A percentile compares a stretch with the other conserved stretches of the same genome.
These are phyloP conservation scores for Nothophytophthora sp. DNA, from an alignment of 352 stramenopile genomes.

Conservation along the genomic window DNA sequence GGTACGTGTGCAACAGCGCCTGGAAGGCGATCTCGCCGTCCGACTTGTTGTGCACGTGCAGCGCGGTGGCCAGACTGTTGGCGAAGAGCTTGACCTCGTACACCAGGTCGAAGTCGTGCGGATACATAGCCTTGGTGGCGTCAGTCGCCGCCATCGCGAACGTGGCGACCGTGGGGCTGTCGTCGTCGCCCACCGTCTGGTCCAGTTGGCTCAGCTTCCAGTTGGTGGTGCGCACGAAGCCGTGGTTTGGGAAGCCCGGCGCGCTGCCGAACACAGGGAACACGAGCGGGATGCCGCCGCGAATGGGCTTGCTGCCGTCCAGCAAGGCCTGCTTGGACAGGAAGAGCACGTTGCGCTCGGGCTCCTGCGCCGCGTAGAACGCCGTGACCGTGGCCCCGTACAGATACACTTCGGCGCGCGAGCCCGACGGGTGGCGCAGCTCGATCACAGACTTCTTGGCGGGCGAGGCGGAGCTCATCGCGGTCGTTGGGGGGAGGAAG, in stretches of 20 bases:
- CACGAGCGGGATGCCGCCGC: constrained; percentile 90
- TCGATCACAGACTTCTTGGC: too few relatives aligned
- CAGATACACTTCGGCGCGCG: constrained; percentile 61
- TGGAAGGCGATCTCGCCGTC: constrained; percentile 88
- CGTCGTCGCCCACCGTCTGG: constrained; percentile 6
- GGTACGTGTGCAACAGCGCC: constrained; percentile 94
- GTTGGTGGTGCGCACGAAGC: constrained; percentile 76
- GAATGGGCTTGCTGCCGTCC: constrained; percentile 86
- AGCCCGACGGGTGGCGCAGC: constrained; percentile 61
- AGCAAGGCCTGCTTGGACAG: constrained; percentile 76
- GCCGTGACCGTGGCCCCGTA: constrained; percentile 85
- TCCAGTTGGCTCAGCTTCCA: constrained; percentile 32
- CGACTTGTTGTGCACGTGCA: constrained; percentile 89
- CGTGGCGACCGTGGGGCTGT: constrained; percentile 18
- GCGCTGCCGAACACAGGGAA: constrained; percentile 90
- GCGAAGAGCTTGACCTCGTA: constrained; percentile 68
- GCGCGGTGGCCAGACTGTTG: constrained; percentile 54
- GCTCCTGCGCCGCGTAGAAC: constrained; percentile 36
- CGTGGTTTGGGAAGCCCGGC: constrained; percentile 71
- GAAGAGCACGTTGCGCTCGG: constrained; percentile 78
- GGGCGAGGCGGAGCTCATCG: too few relatives aligned
- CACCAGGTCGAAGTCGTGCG: constrained; percentile 53
- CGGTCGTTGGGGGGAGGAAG: too few relatives aligned
- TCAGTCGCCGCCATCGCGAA: constrained; percentile 35
- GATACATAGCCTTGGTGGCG: constrained; percentile 38